Base-by-base conservation (phyloP, 768 basidiomycete species). In the Porphyrellus cyaneotinctus region DNA sequence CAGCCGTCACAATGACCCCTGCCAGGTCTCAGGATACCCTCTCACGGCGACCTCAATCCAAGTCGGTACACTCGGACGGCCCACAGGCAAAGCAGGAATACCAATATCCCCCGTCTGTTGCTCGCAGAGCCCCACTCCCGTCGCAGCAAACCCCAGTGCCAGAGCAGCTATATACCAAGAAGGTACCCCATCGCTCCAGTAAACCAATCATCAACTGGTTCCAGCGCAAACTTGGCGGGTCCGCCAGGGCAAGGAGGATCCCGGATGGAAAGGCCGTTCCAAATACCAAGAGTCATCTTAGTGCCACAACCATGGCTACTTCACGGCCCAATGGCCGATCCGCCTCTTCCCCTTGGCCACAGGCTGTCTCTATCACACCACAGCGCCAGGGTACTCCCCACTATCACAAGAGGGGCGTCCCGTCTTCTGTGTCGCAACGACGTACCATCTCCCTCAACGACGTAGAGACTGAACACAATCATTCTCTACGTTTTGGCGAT, bases 151-250 rank as follows among this genome's bases (percentile, higher is more conserved):
- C 62, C 47, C 64, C 62, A 20, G 55, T 56, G 53, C 57, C 63
- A 63, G 60, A 65, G 31, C 78, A 78, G 56, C 43, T 62, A 43
- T 64, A 68, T 42, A 70, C 74, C 51, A 87, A 88, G 74, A 88
- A 86, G 66, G 65, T 80, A 8, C 71, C 84, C 49, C 79, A 82
- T 43, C 82, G 85, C 35, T 82, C 86, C 17, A 87, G 89, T 68
- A 88, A 90, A 65, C 91, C 91, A 10, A 86, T 93, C 60, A 84
- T 93, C 62, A 87, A 89, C 60, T 93, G 91, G 91, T 84, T 93
- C 54, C 90, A 92, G 63, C 83, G 88, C 58, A 93, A 93, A 69
- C 76, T 93, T 14, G 85, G 83, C 32, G 88, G 88, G 23, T 78
- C 84, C 20, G 82, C 75, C 33, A 81, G 79, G 54, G 62, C 74